Evolutionary conservation across 495 filamentous ascomycete genomes (phyloP), one percentile per base, ranked within the genome.

Genomic region (Penicillium paradoxum): DNA sequence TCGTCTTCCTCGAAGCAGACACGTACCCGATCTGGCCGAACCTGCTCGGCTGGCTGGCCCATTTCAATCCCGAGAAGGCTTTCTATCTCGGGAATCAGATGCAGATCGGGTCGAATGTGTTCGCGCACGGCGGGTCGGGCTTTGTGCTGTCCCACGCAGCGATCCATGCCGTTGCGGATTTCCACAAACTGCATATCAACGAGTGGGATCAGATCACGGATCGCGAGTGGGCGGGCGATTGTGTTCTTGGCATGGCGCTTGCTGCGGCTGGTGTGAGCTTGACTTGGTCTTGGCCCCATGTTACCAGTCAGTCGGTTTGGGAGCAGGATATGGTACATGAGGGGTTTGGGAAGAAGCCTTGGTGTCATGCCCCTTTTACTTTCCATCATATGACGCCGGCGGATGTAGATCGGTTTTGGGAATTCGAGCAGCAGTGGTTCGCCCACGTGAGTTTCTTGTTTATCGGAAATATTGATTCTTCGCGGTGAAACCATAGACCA

Each of bases 71-170:
- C 10, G 51, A 65, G 7, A 54, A 72, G 17, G 69, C 74, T 29
- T 57, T 73, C 22, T 86, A 86, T 60, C 69, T 85, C 24, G 83
- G 82, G 0, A 72, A 69, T 38, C 71, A 78, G 68, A 74, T 80
- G 70, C 68, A 69, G 55, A 73, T 74, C 18, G 66, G 58, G 0
- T 52, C 62, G 14, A 55, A 60, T 38, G 66, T 58, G 10, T 89
- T 88, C 52, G 85, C 75, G n/a, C 84, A 88, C 56, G 83, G 84
- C 17, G 86, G 85, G 6, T 80, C 78, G 1, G 86, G 86, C 0
- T 82, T 86, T 53, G 59, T 87, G 4, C 56, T 88, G 17, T 62
- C 71, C 0, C 45, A 63, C 33, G 58, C 64, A 11, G 73, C 71
- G 4, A 60, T 75, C 48, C 58, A 62, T 41, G 42, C 48, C 0